A percentile compares a stretch with the other conserved stretches of the same genome.
These are phyloP conservation scores for Pythium brassicae DNA, from an alignment of 352 stramenopile species.

Conservation along the genomic window DNA sequence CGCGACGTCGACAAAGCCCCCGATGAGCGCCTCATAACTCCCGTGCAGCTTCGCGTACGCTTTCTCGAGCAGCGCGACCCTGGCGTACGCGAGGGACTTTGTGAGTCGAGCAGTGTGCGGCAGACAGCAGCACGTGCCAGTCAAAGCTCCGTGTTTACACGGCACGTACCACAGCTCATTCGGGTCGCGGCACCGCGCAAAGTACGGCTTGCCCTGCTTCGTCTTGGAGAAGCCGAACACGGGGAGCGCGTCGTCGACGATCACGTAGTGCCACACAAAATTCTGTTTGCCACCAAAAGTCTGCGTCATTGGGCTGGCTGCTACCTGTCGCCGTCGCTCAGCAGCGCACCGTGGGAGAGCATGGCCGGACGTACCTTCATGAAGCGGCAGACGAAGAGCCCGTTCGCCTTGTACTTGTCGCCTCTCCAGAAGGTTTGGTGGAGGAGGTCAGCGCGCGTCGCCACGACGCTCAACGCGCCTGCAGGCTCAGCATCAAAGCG, in stretches of 20 bases:
- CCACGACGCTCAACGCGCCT: conserved; percentile 87
- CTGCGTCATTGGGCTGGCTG: too few species aligned
- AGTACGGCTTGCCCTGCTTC: conserved; percentile 80
- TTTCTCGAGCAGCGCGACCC: conserved; percentile 89
- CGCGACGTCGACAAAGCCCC: conserved; percentile 87
- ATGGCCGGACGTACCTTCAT: conserved; percentile 82
- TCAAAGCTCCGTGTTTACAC: too few species aligned
- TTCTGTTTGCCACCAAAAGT: conserved; percentile 44
- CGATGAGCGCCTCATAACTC: conserved; percentile 86
- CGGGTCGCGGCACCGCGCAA: conserved; percentile 75
- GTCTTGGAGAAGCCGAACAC: conserved; percentile 82
- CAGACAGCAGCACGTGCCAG: not conserved
- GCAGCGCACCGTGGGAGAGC: too few species aligned
- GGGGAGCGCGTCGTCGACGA: conserved; percentile 87
- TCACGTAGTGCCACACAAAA: conserved; percentile 89
- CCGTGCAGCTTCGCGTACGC: conserved; percentile 92
- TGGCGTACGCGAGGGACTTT: conserved; percentile 7
- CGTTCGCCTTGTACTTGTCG: conserved; percentile 69
- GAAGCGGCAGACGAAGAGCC: conserved; percentile 88
- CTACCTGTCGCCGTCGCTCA: too few species aligned
- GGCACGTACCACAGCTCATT: conserved; percentile 80
- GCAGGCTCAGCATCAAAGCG: not conserved
- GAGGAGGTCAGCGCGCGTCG: conserved; percentile 73
- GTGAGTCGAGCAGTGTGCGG: not conserved
- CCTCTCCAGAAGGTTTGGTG: conserved; percentile 77